phyloP scores from a whole-genome alignment of 345 rosid species.

The Lepidium didymum region DNA sequence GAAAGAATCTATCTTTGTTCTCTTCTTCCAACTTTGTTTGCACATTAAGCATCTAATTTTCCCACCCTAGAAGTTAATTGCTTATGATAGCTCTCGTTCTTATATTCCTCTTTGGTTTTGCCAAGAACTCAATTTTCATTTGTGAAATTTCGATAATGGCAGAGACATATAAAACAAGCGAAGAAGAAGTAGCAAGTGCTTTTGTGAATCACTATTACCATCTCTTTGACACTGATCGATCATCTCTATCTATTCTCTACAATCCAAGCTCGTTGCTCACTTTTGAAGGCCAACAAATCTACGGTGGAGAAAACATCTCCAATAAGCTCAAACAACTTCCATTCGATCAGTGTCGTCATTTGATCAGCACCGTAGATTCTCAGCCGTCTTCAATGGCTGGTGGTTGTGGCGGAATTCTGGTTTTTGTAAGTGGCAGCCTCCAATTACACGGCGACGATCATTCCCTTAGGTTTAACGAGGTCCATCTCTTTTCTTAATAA shows the following conservation, averaged over 20 bases:
- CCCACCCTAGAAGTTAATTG: background rate
- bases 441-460: conserved; percentile 64
- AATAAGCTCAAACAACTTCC: conserved; percentile 57
- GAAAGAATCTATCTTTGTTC: background rate
- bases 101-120: conserved; percentile 15
- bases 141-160: conserved; percentile 31
- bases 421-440: conserved; percentile 78
- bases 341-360: conserved; percentile 62
- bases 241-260: conserved; percentile 49
- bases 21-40: conserved; percentile 1
- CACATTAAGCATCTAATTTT: background rate
- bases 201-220: conserved; percentile 72
- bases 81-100: background rate
- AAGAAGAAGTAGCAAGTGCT: conserved; percentile 56
- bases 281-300: conserved; percentile 62
- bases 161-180: conserved; percentile 39
- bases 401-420: conserved; percentile 52
- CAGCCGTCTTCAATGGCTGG: conserved; percentile 54
- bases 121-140: background rate
- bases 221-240: conserved; percentile 59
- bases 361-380: conserved; percentile 60
- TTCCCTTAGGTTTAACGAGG: conserved; percentile 76
- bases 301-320: conserved; percentile 51
- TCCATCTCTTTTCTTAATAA: conserved; percentile 13
- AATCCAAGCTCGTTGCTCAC: conserved; percentile 65